Evolutionary conservation across 176 grass and related monocot genomes (phyloP).

Genomic region (Ensete glaucum): DNA sequence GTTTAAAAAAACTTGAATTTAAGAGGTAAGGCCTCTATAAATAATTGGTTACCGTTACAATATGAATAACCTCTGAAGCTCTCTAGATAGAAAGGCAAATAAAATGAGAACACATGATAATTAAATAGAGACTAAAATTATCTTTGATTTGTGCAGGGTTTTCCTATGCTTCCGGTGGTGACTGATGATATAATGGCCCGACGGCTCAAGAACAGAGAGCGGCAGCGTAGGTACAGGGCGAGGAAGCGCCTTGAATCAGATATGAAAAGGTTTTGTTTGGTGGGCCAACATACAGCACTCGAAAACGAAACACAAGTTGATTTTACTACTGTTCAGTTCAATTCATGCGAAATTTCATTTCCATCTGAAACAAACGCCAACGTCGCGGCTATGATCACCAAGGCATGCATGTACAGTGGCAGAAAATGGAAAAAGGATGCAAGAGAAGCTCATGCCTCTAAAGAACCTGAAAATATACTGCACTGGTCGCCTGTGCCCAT

Average conservation of each 20-base stretch:
- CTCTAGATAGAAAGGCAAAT: background rate
- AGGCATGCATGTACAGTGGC: background rate
- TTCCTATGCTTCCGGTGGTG: background rate
- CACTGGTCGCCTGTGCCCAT: background rate
- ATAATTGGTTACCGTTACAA: too few relatives aligned
- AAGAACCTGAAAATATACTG: background rate
- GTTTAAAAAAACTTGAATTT: too few relatives aligned
- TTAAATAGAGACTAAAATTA: background rate
- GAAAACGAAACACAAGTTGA: background rate
- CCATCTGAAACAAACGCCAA: background rate
- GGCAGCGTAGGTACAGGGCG: constrained; percentile 16
- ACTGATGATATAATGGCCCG: constrained; percentile 4
- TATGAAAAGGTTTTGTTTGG: background rate
- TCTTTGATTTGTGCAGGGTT: background rate
- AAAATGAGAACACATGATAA: background rate
- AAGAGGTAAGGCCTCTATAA: too few relatives aligned
- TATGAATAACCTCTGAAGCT: too few relatives aligned
- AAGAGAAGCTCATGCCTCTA: background rate
- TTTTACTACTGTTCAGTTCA: too few relatives aligned
- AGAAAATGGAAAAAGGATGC: constrained; percentile 25
- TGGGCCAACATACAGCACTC: background rate
- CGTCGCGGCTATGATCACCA: background rate
- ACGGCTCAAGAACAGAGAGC: constrained; percentile 18
- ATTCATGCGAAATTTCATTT: background rate
- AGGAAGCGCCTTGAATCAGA: constrained; percentile 17